Percentiles rank a stretch among this genome's conserved stretches.
Conservation (phyloP, 495 filamentous ascomycete genomes). For the Lichina pygmaea region DNA sequence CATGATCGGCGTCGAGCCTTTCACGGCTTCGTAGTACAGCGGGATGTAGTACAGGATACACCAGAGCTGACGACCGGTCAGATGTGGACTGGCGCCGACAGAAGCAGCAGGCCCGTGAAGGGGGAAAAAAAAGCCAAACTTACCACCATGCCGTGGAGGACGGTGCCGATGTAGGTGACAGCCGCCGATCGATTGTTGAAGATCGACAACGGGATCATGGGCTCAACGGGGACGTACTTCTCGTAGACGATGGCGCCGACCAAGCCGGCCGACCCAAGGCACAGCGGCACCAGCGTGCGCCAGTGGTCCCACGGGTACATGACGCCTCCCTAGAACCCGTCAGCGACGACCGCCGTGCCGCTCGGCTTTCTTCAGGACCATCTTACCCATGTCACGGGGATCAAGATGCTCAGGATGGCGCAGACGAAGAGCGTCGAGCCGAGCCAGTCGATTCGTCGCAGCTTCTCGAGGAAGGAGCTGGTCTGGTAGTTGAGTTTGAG, state of each 20-base stretch:
- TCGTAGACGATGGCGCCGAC: conserved; percentile 15
- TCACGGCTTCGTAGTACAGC: conserved; percentile 35
- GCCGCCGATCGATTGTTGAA: conserved; percentile 20
- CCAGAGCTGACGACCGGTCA: conserved; percentile 11
- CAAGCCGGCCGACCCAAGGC: conserved; percentile 13
- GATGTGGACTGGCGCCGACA: too few species aligned
- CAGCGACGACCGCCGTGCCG: not conserved
- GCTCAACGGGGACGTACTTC: conserved; percentile 16
- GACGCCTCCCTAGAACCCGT: conserved; percentile 14
- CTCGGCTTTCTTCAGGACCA: not conserved
- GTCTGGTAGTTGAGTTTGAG: conserved; percentile 7
- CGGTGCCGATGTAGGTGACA: conserved; percentile 17
- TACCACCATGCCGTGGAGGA: conserved; percentile 21
- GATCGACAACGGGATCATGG: conserved; percentile 24
- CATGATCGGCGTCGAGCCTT: conserved; percentile 22
- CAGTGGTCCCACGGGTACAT: conserved; percentile 21
- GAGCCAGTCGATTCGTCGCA: conserved; percentile 15
- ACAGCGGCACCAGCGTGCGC: conserved; percentile 19
- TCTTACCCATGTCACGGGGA: conserved; percentile 24
- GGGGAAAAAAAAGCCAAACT: not conserved
- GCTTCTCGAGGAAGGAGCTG: conserved; percentile 3
- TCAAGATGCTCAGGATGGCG: conserved; percentile 20
- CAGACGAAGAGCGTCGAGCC: conserved; percentile 20
- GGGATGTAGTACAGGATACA: conserved; percentile 32
- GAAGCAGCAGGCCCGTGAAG: not conserved